Percentiles rank a stretch among this genome's conserved stretches.
Evolutionary conservation across 2,329 filamentous ascomycete genomes (phyloP).

Genomic region (Exophiala dermatitidis): DNA sequence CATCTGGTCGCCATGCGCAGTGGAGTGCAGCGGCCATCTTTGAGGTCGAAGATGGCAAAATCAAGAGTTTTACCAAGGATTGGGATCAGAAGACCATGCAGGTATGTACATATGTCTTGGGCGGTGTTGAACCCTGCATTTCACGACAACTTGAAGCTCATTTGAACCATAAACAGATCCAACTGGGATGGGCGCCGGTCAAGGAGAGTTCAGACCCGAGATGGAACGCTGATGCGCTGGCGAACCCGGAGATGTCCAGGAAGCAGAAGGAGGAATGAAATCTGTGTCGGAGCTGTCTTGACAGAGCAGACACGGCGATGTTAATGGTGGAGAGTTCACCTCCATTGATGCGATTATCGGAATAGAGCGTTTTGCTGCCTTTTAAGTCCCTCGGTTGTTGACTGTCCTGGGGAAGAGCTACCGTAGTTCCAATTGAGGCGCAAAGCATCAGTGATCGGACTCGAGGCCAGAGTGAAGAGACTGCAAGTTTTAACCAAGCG

Average conservation of each 20-base stretch:
- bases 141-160: background rate
- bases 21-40: conserved; percentile 38
- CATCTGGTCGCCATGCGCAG: conserved; percentile 30
- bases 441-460: too few species aligned
- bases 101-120: conserved; percentile 3
- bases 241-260: conserved; percentile 19
- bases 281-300: too few species aligned
- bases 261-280: conserved; percentile 10
- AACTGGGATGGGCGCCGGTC: conserved; percentile 26
- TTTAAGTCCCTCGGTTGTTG: too few species aligned
- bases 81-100: conserved; percentile 33
- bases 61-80: conserved; percentile 35
- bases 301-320: too few species aligned
- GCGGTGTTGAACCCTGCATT: background rate
- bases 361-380: too few species aligned
- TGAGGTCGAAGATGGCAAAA: conserved; percentile 33
- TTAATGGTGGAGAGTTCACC: too few species aligned
- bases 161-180: conserved; percentile 15
- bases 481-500: too few species aligned
- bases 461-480: too few species aligned
- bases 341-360: too few species aligned
- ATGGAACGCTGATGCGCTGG: conserved; percentile 24
- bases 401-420: too few species aligned
- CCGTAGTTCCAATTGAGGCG: too few species aligned
- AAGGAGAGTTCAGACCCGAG: conserved; percentile 23